Evolutionary conservation across 176 grass and related monocot species (phyloP).

Genomic region (Olyra latifolia): DNA sequence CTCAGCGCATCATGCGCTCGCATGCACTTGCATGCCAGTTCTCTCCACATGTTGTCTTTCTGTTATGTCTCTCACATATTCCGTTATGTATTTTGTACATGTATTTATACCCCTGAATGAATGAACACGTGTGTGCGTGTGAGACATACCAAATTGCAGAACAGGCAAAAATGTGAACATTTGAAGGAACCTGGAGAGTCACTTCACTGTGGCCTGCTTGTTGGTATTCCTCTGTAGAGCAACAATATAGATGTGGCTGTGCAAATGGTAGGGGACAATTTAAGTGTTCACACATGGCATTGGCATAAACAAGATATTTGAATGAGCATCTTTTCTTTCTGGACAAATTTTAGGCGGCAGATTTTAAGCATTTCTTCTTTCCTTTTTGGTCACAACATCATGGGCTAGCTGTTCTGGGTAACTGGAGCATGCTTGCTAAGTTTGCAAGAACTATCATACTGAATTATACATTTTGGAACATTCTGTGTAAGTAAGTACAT

Average conservation of each 20-base stretch:
- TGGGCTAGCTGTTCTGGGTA: not conserved
- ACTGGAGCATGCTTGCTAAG: not conserved
- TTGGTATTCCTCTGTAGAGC: not conserved
- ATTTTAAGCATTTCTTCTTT: constrained; percentile 9
- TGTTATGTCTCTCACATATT: too few species aligned
- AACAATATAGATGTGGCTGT: not conserved
- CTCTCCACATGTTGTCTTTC: too few species aligned
- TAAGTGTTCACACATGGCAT: not conserved
- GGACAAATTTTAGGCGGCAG: not conserved
- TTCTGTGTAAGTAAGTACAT: not conserved
- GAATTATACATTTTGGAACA: not conserved
- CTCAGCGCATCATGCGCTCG: too few species aligned
- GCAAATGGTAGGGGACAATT: not conserved
- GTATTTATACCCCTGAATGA: too few species aligned
- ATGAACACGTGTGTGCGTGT: too few species aligned
- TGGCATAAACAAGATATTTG: not conserved
- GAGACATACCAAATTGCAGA: not conserved
- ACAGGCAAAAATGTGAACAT: not conserved
- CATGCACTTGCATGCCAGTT: too few species aligned
- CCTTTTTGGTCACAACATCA: not conserved
- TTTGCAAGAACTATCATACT: not conserved
- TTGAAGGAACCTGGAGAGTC: not conserved
- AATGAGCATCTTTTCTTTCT: not conserved
- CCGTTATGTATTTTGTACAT: too few species aligned
- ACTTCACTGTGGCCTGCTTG: not conserved